Conservation (phyloP, 371 early-diverging fungal genomes). For the Astathelohania contejeani region DNA sequence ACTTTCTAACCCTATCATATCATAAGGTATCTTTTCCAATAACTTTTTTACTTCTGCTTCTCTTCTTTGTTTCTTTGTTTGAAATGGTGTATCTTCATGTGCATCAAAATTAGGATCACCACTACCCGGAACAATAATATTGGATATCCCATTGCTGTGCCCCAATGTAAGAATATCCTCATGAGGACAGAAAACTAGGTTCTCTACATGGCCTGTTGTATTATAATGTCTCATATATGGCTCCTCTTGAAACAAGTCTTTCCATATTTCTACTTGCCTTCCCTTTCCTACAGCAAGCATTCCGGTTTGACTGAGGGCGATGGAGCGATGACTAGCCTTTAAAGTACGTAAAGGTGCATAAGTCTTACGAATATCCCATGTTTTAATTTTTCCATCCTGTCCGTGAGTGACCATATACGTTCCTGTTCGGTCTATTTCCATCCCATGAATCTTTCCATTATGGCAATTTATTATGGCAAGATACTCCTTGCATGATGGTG, state of each 20-base stretch:
- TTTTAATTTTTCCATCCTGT: constrained; percentile 67
- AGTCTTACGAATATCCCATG: constrained; percentile 86
- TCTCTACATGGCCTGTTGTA: constrained; percentile 54
- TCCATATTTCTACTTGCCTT: constrained; percentile 60
- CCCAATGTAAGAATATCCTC: constrained; percentile 87
- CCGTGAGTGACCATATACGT: constrained; percentile 76
- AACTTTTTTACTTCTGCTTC: constrained; percentile 74
- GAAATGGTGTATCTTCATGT: constrained; percentile 76
- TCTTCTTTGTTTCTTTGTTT: constrained; percentile 69
- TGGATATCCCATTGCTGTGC: constrained; percentile 63
- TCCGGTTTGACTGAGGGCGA: constrained; percentile 66
- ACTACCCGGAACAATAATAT: constrained; percentile 72
- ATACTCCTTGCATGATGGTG: constrained; percentile 63
- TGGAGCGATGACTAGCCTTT: constrained; percentile 59
- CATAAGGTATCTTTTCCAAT: constrained; percentile 63
- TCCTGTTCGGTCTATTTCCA: constrained; percentile 71
- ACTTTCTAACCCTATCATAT: constrained; percentile 24
- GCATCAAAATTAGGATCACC: constrained; percentile 91
- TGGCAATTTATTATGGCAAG: constrained; percentile 84
- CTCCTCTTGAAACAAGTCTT: constrained; percentile 52
- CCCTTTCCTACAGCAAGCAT: constrained; percentile 65
- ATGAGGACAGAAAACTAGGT: constrained; percentile 69
- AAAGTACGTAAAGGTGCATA: constrained; percentile 63
- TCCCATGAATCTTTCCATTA: constrained; percentile 62
- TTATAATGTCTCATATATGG: constrained; percentile 73